These are phyloP conservation scores for Globisporangium uncinulatum DNA, from an alignment of 352 stramenopile genomes.

Conservation along the genomic window DNA sequence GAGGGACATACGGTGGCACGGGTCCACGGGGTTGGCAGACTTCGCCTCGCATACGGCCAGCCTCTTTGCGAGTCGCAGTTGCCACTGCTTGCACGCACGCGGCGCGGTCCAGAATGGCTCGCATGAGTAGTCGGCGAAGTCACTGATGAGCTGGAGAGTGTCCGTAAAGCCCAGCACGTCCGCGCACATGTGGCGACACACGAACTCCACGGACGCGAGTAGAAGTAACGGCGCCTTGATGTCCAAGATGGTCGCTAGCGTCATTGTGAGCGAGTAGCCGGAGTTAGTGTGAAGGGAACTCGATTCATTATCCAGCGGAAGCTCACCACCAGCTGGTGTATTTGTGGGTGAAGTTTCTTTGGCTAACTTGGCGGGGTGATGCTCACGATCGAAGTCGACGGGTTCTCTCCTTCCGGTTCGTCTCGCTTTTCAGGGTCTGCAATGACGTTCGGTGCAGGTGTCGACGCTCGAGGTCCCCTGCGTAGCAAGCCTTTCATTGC, in stretches of 20 bases:
- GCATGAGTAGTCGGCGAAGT: slow-evolving; percentile 3
- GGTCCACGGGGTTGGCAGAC: not conserved
- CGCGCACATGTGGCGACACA: slow-evolving; percentile 1
- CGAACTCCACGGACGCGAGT: not conserved
- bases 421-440: not conserved
- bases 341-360: no score
- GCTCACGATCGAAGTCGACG: no score
- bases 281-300: no score
- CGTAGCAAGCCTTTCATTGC: slow-evolving; percentile 54
- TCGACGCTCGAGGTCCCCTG: slow-evolving; percentile 38
- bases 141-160: slow-evolving; percentile 8
- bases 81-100: not conserved
- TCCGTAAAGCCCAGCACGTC: not conserved
- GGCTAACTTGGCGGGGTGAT: no score
- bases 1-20: not conserved
- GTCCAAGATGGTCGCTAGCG: not conserved
- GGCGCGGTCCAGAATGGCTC: slow-evolving; percentile 1
- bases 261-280: no score
- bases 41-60: not conserved
- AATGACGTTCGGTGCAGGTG: slow-evolving; percentile 8
- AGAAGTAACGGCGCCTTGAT: not conserved
- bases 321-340: no score
- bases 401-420: not conserved
- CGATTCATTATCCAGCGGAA: no score
- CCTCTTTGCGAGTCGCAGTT: slow-evolving; percentile 3